phyloP scores from a whole-genome alignment of 2,329 filamentous ascomycete genomes.

The Apiospora malaysiana region DNA sequence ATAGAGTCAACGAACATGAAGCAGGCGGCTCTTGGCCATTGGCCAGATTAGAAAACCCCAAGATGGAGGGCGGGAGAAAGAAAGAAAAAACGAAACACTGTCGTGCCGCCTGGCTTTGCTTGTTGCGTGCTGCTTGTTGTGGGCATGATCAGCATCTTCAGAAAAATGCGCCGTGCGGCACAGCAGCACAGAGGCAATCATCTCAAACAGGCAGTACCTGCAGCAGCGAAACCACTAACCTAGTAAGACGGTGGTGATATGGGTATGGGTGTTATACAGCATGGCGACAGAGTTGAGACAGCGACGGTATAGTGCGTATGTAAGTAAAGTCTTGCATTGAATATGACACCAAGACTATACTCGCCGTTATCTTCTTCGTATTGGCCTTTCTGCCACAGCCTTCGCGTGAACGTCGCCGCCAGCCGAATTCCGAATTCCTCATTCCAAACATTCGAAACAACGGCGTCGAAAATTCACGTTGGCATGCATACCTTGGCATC shows the following conservation, averaged over 20 bases:
- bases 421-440: background rate
- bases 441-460: slow-evolving; percentile 10
- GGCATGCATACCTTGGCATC: slow-evolving; percentile 2
- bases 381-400: background rate
- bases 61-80: background rate
- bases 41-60: background rate
- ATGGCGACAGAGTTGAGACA: background rate
- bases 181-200: background rate
- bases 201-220: too few species aligned
- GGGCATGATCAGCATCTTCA: background rate
- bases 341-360: background rate
- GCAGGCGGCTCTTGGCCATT: background rate
- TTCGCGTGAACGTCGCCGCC: background rate
- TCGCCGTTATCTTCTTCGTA: background rate
- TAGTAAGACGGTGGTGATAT: too few species aligned
- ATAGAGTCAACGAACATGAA: background rate
- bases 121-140: background rate
- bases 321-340: too few species aligned
- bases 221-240: too few species aligned
- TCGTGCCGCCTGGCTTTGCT: background rate
- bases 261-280: too few species aligned
- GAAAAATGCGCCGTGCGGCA: background rate
- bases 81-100: background rate
- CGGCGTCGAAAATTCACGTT: background rate
- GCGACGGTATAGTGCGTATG: background rate